Evolutionary conservation across 306 rosid species (phyloP).

Genomic region (Alnus glutinosa): DNA sequence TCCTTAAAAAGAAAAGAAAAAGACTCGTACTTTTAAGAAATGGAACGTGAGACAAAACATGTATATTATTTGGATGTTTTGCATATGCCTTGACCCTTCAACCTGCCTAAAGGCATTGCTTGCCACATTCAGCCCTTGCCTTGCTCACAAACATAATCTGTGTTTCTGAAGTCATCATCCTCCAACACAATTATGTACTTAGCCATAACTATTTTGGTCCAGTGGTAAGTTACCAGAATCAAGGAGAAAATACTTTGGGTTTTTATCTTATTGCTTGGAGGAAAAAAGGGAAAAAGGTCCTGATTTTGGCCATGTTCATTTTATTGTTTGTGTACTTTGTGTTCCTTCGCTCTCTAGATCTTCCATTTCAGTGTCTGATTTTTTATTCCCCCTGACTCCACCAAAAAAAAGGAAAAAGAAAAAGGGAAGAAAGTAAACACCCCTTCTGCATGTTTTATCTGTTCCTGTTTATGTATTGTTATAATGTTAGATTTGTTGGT

Average conservation of each 20-base stretch:
- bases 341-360: constrained; percentile 16
- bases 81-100: neutral
- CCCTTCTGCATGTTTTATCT: constrained; percentile 8
- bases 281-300: neutral
- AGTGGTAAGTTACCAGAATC: neutral
- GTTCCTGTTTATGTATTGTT: neutral
- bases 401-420: neutral
- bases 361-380: neutral
- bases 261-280: neutral
- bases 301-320: neutral
- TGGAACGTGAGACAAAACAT: no score
- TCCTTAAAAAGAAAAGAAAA: no score
- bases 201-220: neutral
- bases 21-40: no score
- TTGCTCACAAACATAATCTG: neutral
- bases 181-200: neutral
- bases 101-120: neutral
- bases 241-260: neutral
- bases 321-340: neutral
- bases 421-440: neutral
- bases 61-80: neutral
- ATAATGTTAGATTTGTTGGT: neutral
- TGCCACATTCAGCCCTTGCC: neutral
- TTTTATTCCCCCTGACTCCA: neutral
- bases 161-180: neutral